Conservation (phyloP, 31 red algal species). For the Asparagopsis taxiformis region DNA sequence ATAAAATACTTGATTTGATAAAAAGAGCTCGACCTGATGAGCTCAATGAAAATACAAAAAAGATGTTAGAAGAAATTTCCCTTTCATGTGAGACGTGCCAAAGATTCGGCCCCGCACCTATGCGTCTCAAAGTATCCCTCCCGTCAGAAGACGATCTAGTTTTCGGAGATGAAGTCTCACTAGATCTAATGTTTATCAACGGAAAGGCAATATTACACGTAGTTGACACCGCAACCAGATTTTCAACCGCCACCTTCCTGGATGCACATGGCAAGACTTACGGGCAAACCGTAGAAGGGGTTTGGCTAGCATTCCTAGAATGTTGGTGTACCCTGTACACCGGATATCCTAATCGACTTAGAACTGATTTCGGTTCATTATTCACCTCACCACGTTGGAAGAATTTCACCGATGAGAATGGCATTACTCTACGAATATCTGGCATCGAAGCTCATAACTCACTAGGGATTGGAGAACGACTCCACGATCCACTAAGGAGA, state of each 20-base stretch:
- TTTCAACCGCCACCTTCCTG: conserved; percentile 12
- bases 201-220: conserved; percentile 3
- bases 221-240: not conserved
- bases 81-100: not conserved
- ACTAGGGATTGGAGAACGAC: too few relatives aligned
- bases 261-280: conserved; percentile 2
- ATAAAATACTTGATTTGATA: conserved; percentile 4
- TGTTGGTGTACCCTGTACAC: too few relatives aligned
- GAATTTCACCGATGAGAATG: too few relatives aligned
- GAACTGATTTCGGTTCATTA: too few relatives aligned
- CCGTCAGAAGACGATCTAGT: not conserved
- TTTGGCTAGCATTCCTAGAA: not conserved
- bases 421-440: too few relatives aligned
- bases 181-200: conserved; percentile 17
- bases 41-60: not conserved
- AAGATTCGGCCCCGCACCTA: not conserved
- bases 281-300: not conserved
- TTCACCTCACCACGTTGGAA: too few relatives aligned
- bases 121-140: conserved; percentile 11
- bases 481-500: too few relatives aligned
- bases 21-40: not conserved
- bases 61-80: not conserved
- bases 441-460: too few relatives aligned
- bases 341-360: too few relatives aligned
- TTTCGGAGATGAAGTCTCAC: conserved; percentile 4